Conservation (phyloP, 2,329 filamentous ascomycete species). For the Arthroderma sp. region DNA sequence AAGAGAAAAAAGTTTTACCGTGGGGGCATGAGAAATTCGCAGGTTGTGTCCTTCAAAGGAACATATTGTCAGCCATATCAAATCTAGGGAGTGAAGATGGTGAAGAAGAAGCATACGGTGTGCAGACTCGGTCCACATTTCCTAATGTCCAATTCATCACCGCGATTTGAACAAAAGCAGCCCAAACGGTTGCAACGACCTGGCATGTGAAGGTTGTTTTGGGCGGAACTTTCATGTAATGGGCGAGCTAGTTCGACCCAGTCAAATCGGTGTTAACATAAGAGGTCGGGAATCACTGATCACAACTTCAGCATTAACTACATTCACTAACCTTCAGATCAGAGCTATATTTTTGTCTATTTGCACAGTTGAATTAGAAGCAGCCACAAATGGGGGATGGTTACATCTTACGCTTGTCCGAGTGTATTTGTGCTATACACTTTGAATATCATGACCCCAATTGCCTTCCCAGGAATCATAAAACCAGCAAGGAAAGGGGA, state of each 20-base stretch:
- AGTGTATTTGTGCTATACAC: conserved; percentile 59
- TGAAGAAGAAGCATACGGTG: conserved; percentile 14
- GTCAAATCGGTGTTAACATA: background rate
- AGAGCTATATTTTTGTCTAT: conserved; percentile 7
- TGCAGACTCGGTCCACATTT: conserved; percentile 31
- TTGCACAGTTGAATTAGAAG: background rate
- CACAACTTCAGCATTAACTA: background rate
- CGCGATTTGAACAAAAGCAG: conserved; percentile 32
- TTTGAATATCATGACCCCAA: conserved; percentile 69
- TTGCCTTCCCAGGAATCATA: conserved; percentile 55
- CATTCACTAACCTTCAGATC: conserved; percentile 4
- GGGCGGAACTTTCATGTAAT: conserved; percentile 26
- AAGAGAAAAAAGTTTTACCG: conserved; percentile 48
- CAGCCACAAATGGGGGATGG: background rate
- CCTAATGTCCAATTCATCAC: conserved; percentile 35
- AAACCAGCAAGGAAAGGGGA: conserved; percentile 64
- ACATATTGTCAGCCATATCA: conserved; percentile 1
- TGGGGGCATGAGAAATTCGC: conserved; percentile 44
- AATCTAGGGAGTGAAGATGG: background rate
- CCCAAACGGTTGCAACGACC: conserved; percentile 34
- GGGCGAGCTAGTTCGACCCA: conserved; percentile 11
- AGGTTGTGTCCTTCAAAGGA: conserved; percentile 23
- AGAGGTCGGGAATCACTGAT: background rate
- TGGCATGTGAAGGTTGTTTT: conserved; percentile 38
- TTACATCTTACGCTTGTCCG: conserved; percentile 37